These are phyloP conservation scores for Fonsecaea erecta DNA, from an alignment of 2,329 filamentous ascomycete species.

Conservation along the genomic window DNA sequence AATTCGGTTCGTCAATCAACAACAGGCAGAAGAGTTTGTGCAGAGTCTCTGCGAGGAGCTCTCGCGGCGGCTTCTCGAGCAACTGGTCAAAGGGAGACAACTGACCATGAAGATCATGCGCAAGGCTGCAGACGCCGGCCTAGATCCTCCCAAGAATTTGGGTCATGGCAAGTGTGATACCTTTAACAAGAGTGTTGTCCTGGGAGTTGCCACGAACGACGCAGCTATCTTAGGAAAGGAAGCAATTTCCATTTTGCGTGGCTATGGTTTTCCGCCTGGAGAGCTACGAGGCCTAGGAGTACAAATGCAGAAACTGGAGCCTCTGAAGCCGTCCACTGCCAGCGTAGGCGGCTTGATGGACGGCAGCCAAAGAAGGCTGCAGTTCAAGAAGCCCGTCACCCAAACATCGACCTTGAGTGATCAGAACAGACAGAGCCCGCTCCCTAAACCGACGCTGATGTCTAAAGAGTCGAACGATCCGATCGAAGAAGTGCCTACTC, in stretches of 20 bases:
- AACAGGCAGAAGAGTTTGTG: conserved; percentile 93
- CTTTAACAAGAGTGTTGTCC: conserved; percentile 82
- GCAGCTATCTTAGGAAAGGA: conserved; percentile 75
- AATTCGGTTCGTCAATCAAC: conserved; percentile 87
- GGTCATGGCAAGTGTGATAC: conserved; percentile 95
- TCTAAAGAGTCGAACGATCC: conserved; percentile 45
- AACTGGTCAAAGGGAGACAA: conserved; percentile 83
- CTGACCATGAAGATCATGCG: conserved; percentile 96
- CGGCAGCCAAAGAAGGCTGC: conserved; percentile 78
- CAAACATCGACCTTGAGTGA: conserved; percentile 36
- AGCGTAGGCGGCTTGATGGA: conserved; percentile 48
- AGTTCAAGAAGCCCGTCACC: conserved; percentile 65
- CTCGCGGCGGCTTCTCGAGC: conserved; percentile 76
- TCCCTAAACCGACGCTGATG: conserved; percentile 29
- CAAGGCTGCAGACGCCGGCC: conserved; percentile 79
- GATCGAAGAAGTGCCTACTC: conserved; percentile 58
- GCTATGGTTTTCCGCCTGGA: conserved; percentile 82
- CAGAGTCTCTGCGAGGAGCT: conserved; percentile 83
- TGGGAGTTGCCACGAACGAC: conserved; percentile 83
- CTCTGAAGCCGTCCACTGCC: conserved; percentile 62
- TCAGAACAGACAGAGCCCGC: conserved; percentile 10
- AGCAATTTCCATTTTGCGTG: conserved; percentile 79
- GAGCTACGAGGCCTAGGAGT: conserved; percentile 92
- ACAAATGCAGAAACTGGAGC: conserved; percentile 90
- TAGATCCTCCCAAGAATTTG: conserved; percentile 90